Percentiles rank a stretch among this genome's conserved stretches.
Conservation (phyloP, 148 eudicot genomes). For the Rhododendron kiyosumense region DNA sequence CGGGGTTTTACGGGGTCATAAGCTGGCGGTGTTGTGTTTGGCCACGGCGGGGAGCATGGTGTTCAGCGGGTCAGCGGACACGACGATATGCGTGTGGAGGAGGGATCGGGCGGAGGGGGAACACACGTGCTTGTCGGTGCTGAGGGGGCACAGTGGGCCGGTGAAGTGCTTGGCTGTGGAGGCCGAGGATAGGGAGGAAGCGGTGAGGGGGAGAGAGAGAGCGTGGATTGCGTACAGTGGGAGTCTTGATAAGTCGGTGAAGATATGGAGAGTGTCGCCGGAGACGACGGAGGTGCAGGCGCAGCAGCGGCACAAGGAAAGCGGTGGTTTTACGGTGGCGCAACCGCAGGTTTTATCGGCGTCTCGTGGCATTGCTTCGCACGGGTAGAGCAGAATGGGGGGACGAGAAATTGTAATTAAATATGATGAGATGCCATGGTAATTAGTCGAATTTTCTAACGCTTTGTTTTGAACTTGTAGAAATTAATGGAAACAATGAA, state of each 20-base stretch:
- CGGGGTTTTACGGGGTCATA: constrained; percentile 48
- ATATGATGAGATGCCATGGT: background rate
- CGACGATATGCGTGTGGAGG: constrained; percentile 68
- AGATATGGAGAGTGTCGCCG: constrained; percentile 60
- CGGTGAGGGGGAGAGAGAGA: background rate
- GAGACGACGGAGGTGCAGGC: background rate
- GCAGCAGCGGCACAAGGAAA: background rate
- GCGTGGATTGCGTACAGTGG: constrained; percentile 62
- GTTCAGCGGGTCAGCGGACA: constrained; percentile 72
- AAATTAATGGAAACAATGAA: background rate
- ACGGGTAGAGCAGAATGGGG: background rate
- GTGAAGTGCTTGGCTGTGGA: constrained; percentile 18
- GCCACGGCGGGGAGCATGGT: constrained; percentile 48
- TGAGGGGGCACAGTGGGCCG: constrained; percentile 15
- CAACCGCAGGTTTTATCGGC: background rate
- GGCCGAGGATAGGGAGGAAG: background rate
- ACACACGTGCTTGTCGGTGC: constrained; percentile 30
- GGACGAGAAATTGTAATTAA: background rate
- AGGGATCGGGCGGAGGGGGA: constrained; percentile 19
- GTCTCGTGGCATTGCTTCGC: background rate
- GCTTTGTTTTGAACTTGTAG: background rate
- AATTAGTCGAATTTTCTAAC: background rate
- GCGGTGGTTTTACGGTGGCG: background rate
- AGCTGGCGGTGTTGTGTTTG: constrained; percentile 59
- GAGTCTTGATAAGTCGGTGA: constrained; percentile 73